Base-by-base conservation (phyloP, 31 red algal genomes). In the Odonthalia washingtoniensis region DNA sequence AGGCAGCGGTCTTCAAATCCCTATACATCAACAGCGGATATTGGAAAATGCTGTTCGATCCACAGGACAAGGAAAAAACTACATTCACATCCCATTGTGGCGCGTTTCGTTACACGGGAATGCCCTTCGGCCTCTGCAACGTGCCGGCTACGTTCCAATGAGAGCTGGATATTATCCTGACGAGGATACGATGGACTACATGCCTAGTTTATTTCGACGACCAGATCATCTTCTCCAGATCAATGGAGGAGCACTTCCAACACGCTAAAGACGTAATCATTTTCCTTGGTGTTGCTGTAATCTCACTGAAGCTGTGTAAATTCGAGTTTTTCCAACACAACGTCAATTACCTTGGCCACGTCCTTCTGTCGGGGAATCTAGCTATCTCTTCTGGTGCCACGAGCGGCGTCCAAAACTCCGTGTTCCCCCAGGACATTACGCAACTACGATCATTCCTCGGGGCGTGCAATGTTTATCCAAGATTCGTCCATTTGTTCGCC, bases 71-170 rank as follows among this genome's bases (percentile, higher is more conserved):
- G n/a, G n/a, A n/a, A n/a, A n/a, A n/a, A n/a, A n/a, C n/a, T n/a
- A n/a, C n/a, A n/a, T n/a, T n/a, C n/a, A n/a, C n/a, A n/a, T n/a
- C n/a, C n/a, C n/a, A n/a, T n/a, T n/a, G n/a, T n/a, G n/a, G n/a
- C n/a, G n/a, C n/a, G n/a, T n/a, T n/a, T n/a, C n/a, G n/a, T n/a
- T n/a, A 75, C 62, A 53, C 27, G n/a, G 18, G 80, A 0, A 75
- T 91, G 68, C 80, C 89, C 1, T 91, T 91, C 14, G 89, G 89
- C 28, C 37, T 91, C 0, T 68, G 26, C 34, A 91, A 85, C 35
- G 89, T 70, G 1, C 80, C 52, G 0, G 80, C 44, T 2, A 85
- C 72, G 1, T 91, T 91, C 81, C 70, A 91, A 46, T 57, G 81
- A 5, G 80, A 70, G 1, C 5, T 78, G 32, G 80, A 91, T 57